Evolutionary conservation across 2,329 filamentous ascomycete species (phyloP), one percentile per base, ranked within the genome.

Genomic region (Rhexocercosporidium sp.): DNA sequence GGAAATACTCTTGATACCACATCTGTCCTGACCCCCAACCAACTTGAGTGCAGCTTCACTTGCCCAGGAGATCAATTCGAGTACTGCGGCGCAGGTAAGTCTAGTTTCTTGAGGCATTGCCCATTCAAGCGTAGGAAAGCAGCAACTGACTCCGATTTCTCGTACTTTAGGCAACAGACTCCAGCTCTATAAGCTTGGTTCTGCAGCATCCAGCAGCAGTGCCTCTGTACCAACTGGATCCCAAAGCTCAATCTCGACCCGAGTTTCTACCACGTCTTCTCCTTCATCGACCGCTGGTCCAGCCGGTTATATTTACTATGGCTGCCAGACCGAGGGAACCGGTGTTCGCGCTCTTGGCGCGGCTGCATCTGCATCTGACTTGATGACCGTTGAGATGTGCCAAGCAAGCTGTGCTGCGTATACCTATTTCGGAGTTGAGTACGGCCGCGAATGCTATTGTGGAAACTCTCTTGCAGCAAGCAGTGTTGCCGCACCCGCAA

Each of bases 301-400:
- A 53, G 25, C 49, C 18, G 49, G 49, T 2, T 86, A 85, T 68
- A 75, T 67, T 16, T 77, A 83, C 62, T 76, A 82, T 20, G 81
- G 80, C 57, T 86, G 84, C 74, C 81, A 81, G 76, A 82, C 80
- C n/a, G 84, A 86, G 69, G 81, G 79, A 4, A 77, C 77, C 18
- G 78, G 76, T 25, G 74, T 69, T 8, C 81, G 85, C 18, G 83
- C 84, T 8, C 78, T 86, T 18, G 81, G 49, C 18, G 61, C 53
- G 1, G 47, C 69, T 41, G 69, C 64, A 44, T 69, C 61, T 62
- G 39, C 62, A 54, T 67, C 65, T 47, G 65, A 41, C 53, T 37
- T 62, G 2, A 78, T 79, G 77, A 76, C 76, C 8, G 68, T 78
- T n/a, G 73, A 73, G 41, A 57, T 31, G 41, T 76, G 75, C 37